Conservation (phyloP, 73 alveolate species). For the Uronychia setigera region DNA sequence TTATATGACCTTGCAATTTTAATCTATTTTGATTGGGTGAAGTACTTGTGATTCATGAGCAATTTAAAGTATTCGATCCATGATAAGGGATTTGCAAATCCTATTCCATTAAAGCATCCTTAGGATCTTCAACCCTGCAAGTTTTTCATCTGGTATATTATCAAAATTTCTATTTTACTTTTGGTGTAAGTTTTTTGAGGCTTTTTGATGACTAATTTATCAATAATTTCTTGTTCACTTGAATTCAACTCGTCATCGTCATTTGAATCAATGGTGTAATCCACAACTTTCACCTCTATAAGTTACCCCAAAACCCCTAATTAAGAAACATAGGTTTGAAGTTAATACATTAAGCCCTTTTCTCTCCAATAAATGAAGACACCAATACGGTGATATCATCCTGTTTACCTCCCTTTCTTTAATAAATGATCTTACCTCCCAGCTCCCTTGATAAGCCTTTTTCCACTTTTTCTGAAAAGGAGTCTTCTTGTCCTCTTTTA, state of each 20-base stretch:
- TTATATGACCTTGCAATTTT: background rate
- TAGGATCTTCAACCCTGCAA: too few species aligned
- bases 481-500: constrained; percentile 32
- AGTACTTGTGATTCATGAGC: background rate
- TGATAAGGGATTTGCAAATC: too few species aligned
- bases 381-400: too few species aligned
- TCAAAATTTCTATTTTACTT: too few species aligned
- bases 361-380: too few species aligned
- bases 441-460: constrained; percentile 30
- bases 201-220: background rate
- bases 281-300: background rate
- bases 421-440: too few species aligned
- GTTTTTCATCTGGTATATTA: too few species aligned
- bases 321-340: too few species aligned
- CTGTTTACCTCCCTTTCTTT: too few species aligned
- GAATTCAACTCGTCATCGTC: background rate
- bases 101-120: too few species aligned
- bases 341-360: too few species aligned
- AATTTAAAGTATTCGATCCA: background rate
- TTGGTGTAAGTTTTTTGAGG: background rate
- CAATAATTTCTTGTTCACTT: background rate
- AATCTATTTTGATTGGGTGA: background rate
- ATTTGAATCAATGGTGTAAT: background rate
- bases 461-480: constrained; percentile 44
- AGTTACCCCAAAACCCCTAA: too few species aligned